Evolutionary conservation across 2,329 filamentous ascomycete species (phyloP), one percentile per base, ranked within the genome.

Genomic region (Aspergillus sp.): DNA sequence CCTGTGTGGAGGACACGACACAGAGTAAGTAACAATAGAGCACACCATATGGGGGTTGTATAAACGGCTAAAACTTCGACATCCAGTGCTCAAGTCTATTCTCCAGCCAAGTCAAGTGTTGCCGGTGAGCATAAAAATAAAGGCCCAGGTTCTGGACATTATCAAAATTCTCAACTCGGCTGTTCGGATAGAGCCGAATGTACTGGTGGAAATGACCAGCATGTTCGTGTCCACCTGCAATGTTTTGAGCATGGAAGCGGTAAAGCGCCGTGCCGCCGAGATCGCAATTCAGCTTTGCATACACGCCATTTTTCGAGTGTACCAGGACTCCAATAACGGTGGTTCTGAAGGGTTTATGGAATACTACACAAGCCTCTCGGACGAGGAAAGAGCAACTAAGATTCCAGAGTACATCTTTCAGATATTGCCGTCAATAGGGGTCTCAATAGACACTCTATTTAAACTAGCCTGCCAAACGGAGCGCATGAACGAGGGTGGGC

Each of bases 121-220:
- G 32, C 60, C 78, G 54, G 55, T 62, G 9, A 74, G 79, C 43
- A 64, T 83, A 6, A 68, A 74, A 18, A 78, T 81, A 49, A 82
- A 83, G 48, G 68, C 80, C 17, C 74, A 75, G 26, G 66, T 85
- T 1, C 68, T 85, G 20, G 72, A 79, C 56, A 76, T 85, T 34
- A 68, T 74, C 9, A 68, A 76, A 2, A 66, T 80, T 3, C 78
- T 81, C 62, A 77, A 30, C 17, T 22, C 24, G 30, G 26, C 39
- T 30, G 34, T 12, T 17, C 34, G 18, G 44, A 62, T 64, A 1
- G 57, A 20, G 34, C 51, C 32, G 22, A 9, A 11, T 20, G 7
- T n/a, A 20, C 18, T 44, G 15, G 30, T 39, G 22, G 45, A 53
- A 20, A 38, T 32, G 22, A 41, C 48, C 43, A 39, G 13, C 9